Evolutionary conservation across 345 rosid genomes (phyloP).

Genomic region (Aquilaria sinensis): DNA sequence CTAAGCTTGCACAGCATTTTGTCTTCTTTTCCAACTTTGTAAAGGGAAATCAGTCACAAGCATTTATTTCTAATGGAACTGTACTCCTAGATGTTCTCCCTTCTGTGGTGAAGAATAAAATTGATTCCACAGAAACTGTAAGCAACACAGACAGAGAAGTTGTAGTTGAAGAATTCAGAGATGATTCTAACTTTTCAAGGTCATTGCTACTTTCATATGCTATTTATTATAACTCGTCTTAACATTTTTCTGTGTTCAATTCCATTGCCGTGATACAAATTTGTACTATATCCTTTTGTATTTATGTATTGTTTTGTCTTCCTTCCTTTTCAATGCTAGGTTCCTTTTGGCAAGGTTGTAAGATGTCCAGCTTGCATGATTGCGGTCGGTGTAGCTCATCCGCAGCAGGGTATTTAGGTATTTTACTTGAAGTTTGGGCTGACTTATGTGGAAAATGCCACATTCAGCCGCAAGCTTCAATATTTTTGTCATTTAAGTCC

Average conservation of each 20-base stretch:
- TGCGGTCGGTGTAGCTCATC: rapidly evolving
- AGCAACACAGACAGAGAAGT: constrained; percentile 18
- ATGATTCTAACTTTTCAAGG: constrained; percentile 32
- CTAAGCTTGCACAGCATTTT: constrained; percentile 52
- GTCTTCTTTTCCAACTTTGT: constrained; percentile 60
- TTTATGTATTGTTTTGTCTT: neutral
- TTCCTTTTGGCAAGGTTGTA: constrained; percentile 91
- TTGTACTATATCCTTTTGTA: neutral
- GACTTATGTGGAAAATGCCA: no score
- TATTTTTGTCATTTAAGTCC: no score
- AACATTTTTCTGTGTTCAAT: neutral
- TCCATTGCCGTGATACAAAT: neutral
- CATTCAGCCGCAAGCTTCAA: no score
- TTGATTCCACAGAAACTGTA: constrained; percentile 18
- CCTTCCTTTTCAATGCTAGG: constrained; percentile 31
- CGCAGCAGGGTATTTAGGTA: no score
- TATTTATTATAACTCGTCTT: neutral
- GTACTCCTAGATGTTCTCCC: constrained; percentile 14
- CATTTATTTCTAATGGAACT: constrained; percentile 22
- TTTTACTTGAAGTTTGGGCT: rapidly evolving
- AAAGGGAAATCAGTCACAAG: constrained; percentile 27
- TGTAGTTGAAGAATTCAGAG: constrained; percentile 21
- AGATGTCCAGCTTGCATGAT: constrained; percentile 42
- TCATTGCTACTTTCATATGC: constrained; percentile 13
- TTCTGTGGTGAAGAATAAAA: constrained; percentile 17